Evolutionary conservation across 2,329 filamentous ascomycete species (phyloP), one percentile per base, ranked within the genome.

Genomic region (Tolypocladium amazonense): DNA sequence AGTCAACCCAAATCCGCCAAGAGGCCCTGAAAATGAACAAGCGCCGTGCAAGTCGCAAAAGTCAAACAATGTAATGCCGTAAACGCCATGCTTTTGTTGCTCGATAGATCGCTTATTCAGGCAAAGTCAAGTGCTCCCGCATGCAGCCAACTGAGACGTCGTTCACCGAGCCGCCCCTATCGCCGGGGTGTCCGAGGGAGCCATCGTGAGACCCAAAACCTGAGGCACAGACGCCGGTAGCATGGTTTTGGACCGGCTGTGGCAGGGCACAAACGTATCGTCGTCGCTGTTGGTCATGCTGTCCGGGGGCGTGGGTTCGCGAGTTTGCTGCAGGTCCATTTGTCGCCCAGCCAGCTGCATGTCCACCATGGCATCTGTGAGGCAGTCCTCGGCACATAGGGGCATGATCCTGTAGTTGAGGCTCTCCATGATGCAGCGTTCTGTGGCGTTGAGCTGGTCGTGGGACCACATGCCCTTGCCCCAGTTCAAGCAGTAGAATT

Each of bases 401-500:
- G 83, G 83, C 70, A 87, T 71, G 67, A 88, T 81, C 59, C 84
- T 79, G 71, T 86, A 88, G 63, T 79, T 77, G 55, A 88, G 75
- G 69, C 80, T 84, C 73, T 86, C 82, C 77, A 88, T 82, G 65
- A 88, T 80, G 70, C 79, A 82, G 55, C 82, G 76, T 71, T 88
- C 85, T 1, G 85, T 87, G 56, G 79, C 78, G 65, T 86, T 87
- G 65, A 88, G 77, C 74, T 88, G 84, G 59, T 80, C 77, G 66
- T 77, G 78, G 2, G 82, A 80, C 84, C 86, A 88, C 56, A 80
- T 66, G 56, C 76, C 74, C 33, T 71, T 74, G 27, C 81, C 84
- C 82, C 84, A 87, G 35, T 69, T 70, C 20, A 74, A 66, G 62
- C 77, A 76, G 72, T 84, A 87, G 67, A 80, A 79, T 56, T 75